Conservation (phyloP, 1,284 basidiomycete species). For the Porodaedalea pini region DNA sequence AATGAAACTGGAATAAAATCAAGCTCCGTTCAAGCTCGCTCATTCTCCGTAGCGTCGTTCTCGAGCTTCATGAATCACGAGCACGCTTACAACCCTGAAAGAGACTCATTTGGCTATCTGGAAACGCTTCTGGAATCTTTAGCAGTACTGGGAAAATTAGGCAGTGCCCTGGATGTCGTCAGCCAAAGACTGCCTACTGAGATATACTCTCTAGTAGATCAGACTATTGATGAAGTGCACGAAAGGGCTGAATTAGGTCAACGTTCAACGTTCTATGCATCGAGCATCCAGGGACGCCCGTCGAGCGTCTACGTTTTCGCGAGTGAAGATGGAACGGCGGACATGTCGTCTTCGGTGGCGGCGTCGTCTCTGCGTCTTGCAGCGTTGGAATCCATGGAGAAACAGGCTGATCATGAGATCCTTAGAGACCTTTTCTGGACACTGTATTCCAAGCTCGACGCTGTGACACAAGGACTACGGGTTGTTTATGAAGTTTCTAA, state of each 20-base stretch:
- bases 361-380: conserved; percentile 64
- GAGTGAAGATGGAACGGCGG: conserved; percentile 31
- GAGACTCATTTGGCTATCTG: conserved; percentile 91
- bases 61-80: conserved; percentile 22
- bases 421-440: conserved; percentile 97
- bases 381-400: conserved; percentile 72
- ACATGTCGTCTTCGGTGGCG: conserved; percentile 30
- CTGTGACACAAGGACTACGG: conserved; percentile 90
- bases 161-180: conserved; percentile 80
- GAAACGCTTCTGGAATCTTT: conserved; percentile 93
- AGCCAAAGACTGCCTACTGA: conserved; percentile 84
- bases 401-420: conserved; percentile 79
- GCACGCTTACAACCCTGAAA: conserved; percentile 68
- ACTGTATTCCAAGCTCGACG: conserved; percentile 92
- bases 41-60: conserved; percentile 27
- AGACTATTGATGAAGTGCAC: conserved; percentile 87
- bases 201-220: conserved; percentile 83
- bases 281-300: conserved; percentile 27
- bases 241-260: conserved; percentile 78
- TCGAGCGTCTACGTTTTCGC: conserved; percentile 51
- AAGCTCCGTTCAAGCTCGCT: conserved; percentile 26
- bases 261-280: conserved; percentile 44
- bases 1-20: conserved; percentile 48
- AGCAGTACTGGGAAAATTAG: conserved; percentile 86
- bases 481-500: conserved; percentile 90